Evolutionary conservation across 306 rosid genomes (phyloP).

Genomic region (Oxytropis ochrocephala): DNA sequence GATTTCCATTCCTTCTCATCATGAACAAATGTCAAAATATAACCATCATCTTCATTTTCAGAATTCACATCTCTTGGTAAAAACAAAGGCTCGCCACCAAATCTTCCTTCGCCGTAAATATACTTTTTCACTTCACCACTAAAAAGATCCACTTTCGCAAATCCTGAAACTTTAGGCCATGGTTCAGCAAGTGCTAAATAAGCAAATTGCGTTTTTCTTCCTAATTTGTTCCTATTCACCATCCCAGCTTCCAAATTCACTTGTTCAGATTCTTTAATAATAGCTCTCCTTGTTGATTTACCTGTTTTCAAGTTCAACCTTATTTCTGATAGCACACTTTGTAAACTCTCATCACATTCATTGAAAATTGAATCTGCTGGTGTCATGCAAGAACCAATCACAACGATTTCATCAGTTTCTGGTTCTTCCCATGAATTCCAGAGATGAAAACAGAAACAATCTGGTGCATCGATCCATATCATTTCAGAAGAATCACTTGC

Average conservation of each 20-base stretch:
- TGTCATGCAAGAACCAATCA: conserved; percentile 94
- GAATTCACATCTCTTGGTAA: conserved; percentile 42
- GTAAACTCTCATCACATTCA: conserved; percentile 68
- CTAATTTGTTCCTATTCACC: conserved; percentile 80
- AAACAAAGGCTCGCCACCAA: conserved; percentile 91
- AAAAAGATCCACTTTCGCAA: conserved; percentile 68
- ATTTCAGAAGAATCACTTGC: conserved; percentile 42
- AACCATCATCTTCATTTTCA: conserved; percentile 62
- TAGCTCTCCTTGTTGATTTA: conserved; percentile 50
- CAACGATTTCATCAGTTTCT: conserved; percentile 61
- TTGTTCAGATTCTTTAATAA: conserved; percentile 39
- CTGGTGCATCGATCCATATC: conserved; percentile 79
- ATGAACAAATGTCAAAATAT: conserved; percentile 76
- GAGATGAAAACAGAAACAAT: conserved; percentile 85
- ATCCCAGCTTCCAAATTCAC: conserved; percentile 91
- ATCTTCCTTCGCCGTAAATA: conserved; percentile 53
- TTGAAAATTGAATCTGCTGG: conserved; percentile 93
- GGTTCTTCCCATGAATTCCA: conserved; percentile 97
- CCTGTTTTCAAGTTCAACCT: conserved; percentile 70
- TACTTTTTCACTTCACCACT: conserved; percentile 51
- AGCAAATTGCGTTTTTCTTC: conserved; percentile 62
- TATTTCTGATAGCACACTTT: conserved; percentile 71
- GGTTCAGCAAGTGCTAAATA: conserved; percentile 87
- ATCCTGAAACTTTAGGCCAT: conserved; percentile 96
- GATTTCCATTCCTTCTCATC: conserved; percentile 87